These are phyloP conservation scores for Aspergillus haitiensis DNA, from an alignment of 495 filamentous ascomycete genomes.

Conservation along the genomic window DNA sequence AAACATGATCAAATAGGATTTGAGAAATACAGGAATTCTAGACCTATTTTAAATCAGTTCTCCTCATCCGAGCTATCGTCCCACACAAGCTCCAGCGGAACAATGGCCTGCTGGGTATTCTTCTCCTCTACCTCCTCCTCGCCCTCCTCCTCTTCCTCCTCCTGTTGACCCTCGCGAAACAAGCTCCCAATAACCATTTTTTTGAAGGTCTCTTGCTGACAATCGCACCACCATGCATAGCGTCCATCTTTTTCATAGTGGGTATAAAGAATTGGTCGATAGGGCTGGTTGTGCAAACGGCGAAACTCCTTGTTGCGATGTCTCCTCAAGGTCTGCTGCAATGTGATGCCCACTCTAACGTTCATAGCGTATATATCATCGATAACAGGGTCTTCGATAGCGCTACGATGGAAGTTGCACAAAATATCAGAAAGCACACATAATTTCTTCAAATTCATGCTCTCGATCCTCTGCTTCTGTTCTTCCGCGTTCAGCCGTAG, in stretches of 20 bases:
- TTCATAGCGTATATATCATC: not conserved
- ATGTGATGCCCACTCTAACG: not conserved
- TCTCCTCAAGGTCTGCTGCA: conserved; percentile 3
- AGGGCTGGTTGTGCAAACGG: not conserved
- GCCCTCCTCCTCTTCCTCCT: not conserved
- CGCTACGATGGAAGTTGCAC: not conserved
- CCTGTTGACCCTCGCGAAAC: not conserved
- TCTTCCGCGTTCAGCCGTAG: not conserved
- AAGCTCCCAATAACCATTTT: conserved; percentile 10
- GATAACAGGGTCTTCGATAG: not conserved
- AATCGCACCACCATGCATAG: conserved; percentile 16
- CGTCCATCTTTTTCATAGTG: conserved; percentile 6
- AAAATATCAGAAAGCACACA: conserved; percentile 11
- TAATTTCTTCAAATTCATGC: conserved; percentile 7
- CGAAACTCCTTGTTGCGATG: conserved; percentile 7
- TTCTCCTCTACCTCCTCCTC: not conserved
- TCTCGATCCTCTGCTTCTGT: not conserved
- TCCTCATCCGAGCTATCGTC: not conserved
- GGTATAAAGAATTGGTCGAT: not conserved
- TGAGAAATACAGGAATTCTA: not conserved
- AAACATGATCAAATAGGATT: too few relatives aligned
- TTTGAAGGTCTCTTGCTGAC: conserved; percentile 7
- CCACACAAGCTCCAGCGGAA: not conserved
- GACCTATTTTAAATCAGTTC: not conserved
- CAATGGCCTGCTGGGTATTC: not conserved